Percentiles rank a stretch among this genome's conserved stretches.
phyloP scores from a whole-genome alignment of 768 basidiomycete species.

The Pulveroboletus ravenelii region DNA sequence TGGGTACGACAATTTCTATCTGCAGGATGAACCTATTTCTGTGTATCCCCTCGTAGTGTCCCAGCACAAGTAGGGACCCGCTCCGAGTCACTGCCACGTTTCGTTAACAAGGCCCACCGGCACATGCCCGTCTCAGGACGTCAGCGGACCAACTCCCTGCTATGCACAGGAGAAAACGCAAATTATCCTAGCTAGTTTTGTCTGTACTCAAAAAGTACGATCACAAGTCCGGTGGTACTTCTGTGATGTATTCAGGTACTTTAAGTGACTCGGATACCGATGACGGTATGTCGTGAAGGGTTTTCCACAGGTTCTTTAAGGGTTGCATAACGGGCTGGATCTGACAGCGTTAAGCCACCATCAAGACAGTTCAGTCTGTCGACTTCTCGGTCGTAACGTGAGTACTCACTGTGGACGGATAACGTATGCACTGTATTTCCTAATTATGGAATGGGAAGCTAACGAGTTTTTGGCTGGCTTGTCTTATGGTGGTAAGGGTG shows the following conservation, averaged over 20 bases:
- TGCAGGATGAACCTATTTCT: too few relatives aligned
- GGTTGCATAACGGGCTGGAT: constrained; percentile 48
- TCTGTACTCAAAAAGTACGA: constrained; percentile 68
- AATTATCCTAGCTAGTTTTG: constrained; percentile 35
- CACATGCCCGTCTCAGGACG: constrained; percentile 76
- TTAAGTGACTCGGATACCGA: constrained; percentile 66
- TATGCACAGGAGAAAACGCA: constrained; percentile 28
- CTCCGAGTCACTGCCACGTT: constrained; percentile 63
- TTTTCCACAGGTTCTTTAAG: constrained; percentile 40
- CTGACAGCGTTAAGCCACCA: constrained; percentile 58
- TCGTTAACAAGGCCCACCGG: constrained; percentile 54
- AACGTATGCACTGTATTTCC: too few relatives aligned
- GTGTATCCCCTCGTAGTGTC: constrained; percentile 78
- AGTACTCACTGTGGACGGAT: too few relatives aligned
- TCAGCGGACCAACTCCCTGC: constrained; percentile 83
- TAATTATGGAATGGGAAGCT: too few relatives aligned
- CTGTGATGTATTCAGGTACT: constrained; percentile 70
- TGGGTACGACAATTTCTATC: not conserved
- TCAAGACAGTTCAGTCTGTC: too few relatives aligned
- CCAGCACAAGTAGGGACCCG: constrained; percentile 72
- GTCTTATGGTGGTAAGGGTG: too few relatives aligned
- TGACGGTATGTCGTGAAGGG: constrained; percentile 60
- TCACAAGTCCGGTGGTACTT: constrained; percentile 63
- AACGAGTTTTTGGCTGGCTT: too few relatives aligned
- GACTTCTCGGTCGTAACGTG: too few relatives aligned